Evolutionary conservation across 257 asterid species (phyloP), one percentile per base, ranked within the genome.

Genomic region (Solanum habrochaites): DNA sequence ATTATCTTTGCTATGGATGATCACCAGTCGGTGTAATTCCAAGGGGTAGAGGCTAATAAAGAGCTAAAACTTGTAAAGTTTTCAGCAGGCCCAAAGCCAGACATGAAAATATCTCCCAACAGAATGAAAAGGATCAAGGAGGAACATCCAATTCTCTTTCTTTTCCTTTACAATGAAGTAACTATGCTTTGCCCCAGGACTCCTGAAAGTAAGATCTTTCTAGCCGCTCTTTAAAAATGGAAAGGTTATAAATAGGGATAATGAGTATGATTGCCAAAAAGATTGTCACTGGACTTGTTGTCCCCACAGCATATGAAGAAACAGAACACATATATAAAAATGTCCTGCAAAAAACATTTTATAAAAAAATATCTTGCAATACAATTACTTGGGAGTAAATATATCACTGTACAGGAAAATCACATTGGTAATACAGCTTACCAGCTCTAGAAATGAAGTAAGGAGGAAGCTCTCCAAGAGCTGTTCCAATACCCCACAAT

Each of bases 381-480:
- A 75, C 82, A 43, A 66, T 29, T 31, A 86, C 56, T 40, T 52
- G 31, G 23, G 43, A 49, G 7, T 29, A 49, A 29, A 81, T 16
- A 81, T 27, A 81, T 69, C 29, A 29, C 69, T 81, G 45, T 11
- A 49, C 69, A 81, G 39, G 85, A 81, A 81, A 49, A 29, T 81
- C 85, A 11, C 69, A 29, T 29, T 18, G 85, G 27, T 49, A 81
- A 18, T 49, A 6, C 20, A 10, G 67, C 85, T 81, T 85, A 87
- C 91, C 91, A 49, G 91, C 91, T 82, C 90, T 89, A 37, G 91
- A 89, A 84, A 89, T 89, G 85, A 89, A 89, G 86, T 89, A 89
- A 32, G 91, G 91, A 81, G 91, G 91, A 85, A 89, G 90, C 80
- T 89, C 91, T 82, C 91, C 91, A 18, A 89, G 91, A 70, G 91